These are phyloP conservation scores for Gossypium trilobum DNA, from an alignment of 441 rosid genomes.

Conservation along the genomic window DNA sequence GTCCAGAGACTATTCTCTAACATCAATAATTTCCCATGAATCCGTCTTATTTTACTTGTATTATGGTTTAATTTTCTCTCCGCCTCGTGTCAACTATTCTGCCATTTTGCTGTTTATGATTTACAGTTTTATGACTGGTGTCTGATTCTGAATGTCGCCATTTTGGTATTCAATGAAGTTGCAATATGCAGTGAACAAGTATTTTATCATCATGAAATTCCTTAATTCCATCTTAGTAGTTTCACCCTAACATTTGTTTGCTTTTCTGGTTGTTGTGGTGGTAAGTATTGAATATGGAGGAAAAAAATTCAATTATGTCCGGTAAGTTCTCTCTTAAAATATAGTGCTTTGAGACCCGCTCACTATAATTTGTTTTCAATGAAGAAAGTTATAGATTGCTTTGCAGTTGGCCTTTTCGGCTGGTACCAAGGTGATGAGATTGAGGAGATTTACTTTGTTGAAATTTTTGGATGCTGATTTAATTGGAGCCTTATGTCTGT, in stretches of 20 bases:
- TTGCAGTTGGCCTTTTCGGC: background rate
- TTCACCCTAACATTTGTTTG: background rate
- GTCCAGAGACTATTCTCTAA: background rate
- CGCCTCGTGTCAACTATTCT: background rate
- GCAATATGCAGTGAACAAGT: background rate
- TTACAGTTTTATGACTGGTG: background rate
- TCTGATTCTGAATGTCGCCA: background rate
- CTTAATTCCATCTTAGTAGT: background rate
- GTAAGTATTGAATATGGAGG: background rate
- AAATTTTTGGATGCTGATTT: background rate
- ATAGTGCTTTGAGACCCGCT: background rate
- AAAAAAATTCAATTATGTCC: background rate
- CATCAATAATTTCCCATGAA: background rate
- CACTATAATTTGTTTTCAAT: background rate
- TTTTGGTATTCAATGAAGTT: background rate
- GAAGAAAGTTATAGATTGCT: background rate
- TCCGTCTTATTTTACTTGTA: background rate
- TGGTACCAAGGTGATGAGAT: background rate
- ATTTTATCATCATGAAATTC: background rate
- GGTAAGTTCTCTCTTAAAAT: background rate
- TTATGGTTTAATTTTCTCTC: background rate
- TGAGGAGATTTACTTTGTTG: background rate
- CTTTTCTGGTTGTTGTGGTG: background rate
- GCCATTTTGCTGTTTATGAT: conserved; percentile 1
- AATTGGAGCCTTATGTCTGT: background rate